Conservation (phyloP, 75 land plant genomes). For the Ceratopteris richardii region DNA sequence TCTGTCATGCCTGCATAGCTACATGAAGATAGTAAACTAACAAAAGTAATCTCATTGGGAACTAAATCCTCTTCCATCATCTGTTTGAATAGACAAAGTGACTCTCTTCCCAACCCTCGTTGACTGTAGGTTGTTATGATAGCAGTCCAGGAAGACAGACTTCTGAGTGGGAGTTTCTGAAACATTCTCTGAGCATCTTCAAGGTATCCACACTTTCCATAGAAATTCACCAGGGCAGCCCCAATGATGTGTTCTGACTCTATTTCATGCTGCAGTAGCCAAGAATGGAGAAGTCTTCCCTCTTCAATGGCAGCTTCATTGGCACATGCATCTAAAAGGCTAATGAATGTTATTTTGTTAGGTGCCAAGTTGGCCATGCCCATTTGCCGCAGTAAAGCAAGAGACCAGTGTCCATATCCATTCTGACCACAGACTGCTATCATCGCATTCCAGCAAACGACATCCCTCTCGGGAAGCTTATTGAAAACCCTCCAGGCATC, state of each 20-base stretch:
- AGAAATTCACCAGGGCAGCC: conserved; percentile 15
- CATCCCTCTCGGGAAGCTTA: not conserved
- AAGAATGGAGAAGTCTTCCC: conserved; percentile 12
- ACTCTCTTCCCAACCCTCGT: conserved; percentile 12
- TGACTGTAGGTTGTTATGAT: conserved; percentile 16
- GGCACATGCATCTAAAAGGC: conserved; percentile 15
- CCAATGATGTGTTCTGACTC: conserved; percentile 7
- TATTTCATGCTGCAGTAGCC: not conserved
- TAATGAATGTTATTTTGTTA: conserved; percentile 11
- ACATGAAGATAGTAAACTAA: conserved; percentile 13
- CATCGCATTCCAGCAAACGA: conserved; percentile 13
- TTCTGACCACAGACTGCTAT: conserved; percentile 10
- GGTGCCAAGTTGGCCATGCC: conserved; percentile 5
- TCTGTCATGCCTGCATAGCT: conserved; percentile 20
- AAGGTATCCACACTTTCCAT: conserved; percentile 18
- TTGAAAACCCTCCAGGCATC: conserved; percentile 9
- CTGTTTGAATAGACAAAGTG: conserved; percentile 5
- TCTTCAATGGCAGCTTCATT: conserved; percentile 9
- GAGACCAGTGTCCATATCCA: conserved; percentile 6
- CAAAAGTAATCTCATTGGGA: conserved; percentile 14
- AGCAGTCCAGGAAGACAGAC: conserved; percentile 15
- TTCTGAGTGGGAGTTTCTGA: conserved; percentile 6
- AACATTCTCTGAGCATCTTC: conserved; percentile 7
- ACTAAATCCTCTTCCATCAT: conserved; percentile 8
- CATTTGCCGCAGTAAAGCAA: conserved; percentile 9